phyloP scores from a whole-genome alignment of 164 flowering plant genomes.

The Magnolia sinica region DNA sequence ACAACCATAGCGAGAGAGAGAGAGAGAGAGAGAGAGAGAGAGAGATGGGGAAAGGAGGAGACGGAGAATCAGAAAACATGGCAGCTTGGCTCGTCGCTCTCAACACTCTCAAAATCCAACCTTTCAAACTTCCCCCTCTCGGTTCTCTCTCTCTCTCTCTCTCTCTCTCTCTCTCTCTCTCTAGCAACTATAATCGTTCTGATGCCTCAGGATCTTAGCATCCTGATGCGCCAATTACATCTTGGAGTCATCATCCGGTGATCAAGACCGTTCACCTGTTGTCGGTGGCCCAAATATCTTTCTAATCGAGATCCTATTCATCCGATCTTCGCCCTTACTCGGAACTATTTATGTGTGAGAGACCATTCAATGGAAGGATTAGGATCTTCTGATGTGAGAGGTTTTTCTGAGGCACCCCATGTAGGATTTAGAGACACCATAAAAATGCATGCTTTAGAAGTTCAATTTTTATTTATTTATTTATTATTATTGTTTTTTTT shows the following conservation, averaged over 20 bases:
- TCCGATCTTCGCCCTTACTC: too few species aligned
- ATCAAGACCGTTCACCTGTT: background rate
- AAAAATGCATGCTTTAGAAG: too few species aligned
- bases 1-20: background rate
- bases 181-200: background rate
- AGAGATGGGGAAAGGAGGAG: conserved; percentile 10
- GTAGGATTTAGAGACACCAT: too few species aligned
- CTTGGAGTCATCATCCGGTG: background rate
- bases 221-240: too few species aligned
- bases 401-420: too few species aligned
- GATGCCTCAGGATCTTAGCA: too few species aligned
- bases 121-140: conserved; percentile 79
- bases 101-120: conserved; percentile 78
- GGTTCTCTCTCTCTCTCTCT: conserved; percentile 80
- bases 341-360: too few species aligned
- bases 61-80: conserved; percentile 60
- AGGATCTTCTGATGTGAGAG: too few species aligned
- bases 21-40: background rate
- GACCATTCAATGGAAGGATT: too few species aligned
- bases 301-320: too few species aligned
- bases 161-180: background rate
- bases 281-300: background rate
- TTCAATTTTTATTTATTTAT: too few species aligned
- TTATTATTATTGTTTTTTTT: too few species aligned
- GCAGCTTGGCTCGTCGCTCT: conserved; percentile 93